Evolutionary conservation across 345 rosid species (phyloP), one percentile per base, ranked within the genome.

Genomic region (Eucalyptus tenuipes): DNA sequence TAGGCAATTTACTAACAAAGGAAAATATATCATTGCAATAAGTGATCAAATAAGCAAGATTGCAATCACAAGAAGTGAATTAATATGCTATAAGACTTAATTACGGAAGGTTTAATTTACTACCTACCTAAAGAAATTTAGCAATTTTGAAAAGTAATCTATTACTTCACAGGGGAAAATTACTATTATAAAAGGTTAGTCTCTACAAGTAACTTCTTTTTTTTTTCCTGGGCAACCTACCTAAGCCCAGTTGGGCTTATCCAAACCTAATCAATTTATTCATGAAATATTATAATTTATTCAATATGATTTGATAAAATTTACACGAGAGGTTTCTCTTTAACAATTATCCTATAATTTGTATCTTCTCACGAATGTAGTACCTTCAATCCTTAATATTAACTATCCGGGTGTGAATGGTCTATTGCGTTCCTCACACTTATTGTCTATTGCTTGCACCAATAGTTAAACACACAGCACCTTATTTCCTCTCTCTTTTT

Each of bases 391-490:
- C 57, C 4, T 53, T 53, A 8, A 53, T 53, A 53, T 20, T 53
- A 20, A 18, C 25, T 20, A 53, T 2, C 4, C 0, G 0, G 57
- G 57, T 5, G 7, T 57, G 52, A 3, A 49, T 49, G 0, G 53
- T 49, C 1, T 49, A 16, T 1, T 16, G 8, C 1, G 3, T 16
- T 16, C 8, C 4, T 50, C 4, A 8, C 25, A 24, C 1, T 12
- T 10, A 25, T 2, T 2, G 14, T 57, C 5, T 53, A 4, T 8
- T 10, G 8, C 53, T 50, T 1, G 0, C 14, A 10, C n/a, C 0
- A 57, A 57, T 57, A 22, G 1, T 57, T 10, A 57, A 10, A 57
- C 64, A 57, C 29, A 2, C 0, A 1, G 0, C 0, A 1, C 4
- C 5, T 24, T 24, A 24, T 55, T 57, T 57, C 1, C 6, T 22